Conservation (phyloP, 2,329 filamentous ascomycete species). For the Dothistroma septosporum region DNA sequence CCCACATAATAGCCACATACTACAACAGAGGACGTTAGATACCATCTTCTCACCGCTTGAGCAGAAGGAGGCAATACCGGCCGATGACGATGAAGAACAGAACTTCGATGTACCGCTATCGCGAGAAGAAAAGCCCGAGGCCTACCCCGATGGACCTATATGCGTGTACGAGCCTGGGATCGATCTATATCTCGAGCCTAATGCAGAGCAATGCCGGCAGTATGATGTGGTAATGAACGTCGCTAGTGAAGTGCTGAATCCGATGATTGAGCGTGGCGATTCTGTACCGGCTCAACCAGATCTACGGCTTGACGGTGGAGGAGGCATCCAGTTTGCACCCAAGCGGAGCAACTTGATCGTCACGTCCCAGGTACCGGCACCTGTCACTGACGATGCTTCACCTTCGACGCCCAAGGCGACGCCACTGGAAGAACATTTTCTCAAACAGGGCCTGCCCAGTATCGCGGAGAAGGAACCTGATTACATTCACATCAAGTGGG, state of each 20-base stretch:
- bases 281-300: conserved; percentile 30
- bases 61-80: conserved; percentile 11
- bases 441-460: conserved; percentile 20
- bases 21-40: conserved; percentile 23
- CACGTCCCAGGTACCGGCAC: background rate
- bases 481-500: conserved; percentile 84
- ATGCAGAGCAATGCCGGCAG: conserved; percentile 67
- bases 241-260: conserved; percentile 74
- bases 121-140: conserved; percentile 66
- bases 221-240: conserved; percentile 86
- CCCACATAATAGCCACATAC: conserved; percentile 9
- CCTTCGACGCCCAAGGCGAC: conserved; percentile 53
- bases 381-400: conserved; percentile 31
- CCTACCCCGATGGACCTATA: conserved; percentile 77
- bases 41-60: conserved; percentile 32
- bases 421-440: conserved; percentile 36
- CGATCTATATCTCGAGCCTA: conserved; percentile 75
- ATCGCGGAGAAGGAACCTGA: conserved; percentile 57
- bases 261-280: conserved; percentile 48
- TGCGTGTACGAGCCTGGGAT: conserved; percentile 76
- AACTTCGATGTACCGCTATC: conserved; percentile 56
- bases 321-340: conserved; percentile 34
- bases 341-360: conserved; percentile 16
- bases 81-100: conserved; percentile 47
- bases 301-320: conserved; percentile 31